phyloP scores from a whole-genome alignment of 306 rosid genomes.

The Castanopsis chinensis region DNA sequence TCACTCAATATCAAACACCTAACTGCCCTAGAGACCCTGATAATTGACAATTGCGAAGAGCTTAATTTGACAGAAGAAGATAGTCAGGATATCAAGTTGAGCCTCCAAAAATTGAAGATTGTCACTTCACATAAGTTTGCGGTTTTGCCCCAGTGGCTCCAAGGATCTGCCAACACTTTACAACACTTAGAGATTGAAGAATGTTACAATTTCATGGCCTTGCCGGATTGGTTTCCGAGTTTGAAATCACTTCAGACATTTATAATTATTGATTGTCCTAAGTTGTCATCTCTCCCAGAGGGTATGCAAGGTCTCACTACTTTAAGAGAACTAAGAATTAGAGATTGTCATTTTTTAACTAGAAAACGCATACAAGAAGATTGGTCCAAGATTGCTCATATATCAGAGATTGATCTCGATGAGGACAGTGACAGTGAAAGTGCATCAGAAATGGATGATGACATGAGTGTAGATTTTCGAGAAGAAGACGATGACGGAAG shows the following conservation, averaged over 20 bases:
- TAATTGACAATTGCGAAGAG: no score
- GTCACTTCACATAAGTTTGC: no score
- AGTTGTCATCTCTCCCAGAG: conserved; percentile 13
- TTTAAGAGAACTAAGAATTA: neutral
- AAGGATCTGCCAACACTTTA: conserved; percentile 17
- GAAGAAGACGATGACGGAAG: no score
- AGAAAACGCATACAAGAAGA: neutral
- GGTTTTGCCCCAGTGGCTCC: conserved; percentile 14
- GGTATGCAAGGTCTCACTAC: neutral
- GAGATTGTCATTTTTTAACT: neutral
- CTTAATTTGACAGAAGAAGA: no score
- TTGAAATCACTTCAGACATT: conserved; percentile 2
- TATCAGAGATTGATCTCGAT: neutral
- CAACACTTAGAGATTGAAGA: neutral
- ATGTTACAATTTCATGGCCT: neutral
- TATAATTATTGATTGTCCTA: neutral
- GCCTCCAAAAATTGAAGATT: no score
- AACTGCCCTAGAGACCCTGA: no score
- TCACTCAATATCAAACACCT: no score
- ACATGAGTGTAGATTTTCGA: no score
- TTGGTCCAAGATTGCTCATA: neutral
- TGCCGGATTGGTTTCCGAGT: conserved; percentile 30
- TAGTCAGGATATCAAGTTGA: no score
- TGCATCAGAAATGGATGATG: no score
- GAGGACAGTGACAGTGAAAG: no score